A percentile compares a stretch with the other conserved stretches of the same genome.
phyloP scores from a whole-genome alignment of 75 land plant species.

The Gnetum montanum region DNA sequence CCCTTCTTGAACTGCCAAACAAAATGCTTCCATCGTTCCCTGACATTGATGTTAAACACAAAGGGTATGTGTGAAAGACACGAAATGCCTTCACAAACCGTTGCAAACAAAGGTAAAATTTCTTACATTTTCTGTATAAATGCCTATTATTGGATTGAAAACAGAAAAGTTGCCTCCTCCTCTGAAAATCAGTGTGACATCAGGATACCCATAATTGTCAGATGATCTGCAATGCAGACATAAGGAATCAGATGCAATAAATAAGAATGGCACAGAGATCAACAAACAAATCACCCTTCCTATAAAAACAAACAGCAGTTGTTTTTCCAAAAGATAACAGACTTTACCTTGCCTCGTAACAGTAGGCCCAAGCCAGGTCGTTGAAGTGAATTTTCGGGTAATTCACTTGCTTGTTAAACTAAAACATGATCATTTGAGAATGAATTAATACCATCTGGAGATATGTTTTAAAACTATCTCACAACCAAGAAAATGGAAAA shows the following conservation, averaged over 20 bases:
- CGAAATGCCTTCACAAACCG: neutral
- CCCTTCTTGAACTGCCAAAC: slow-evolving; percentile 60
- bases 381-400: slow-evolving; percentile 21
- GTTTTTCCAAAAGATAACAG: neutral
- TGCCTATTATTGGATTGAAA: slow-evolving; percentile 33
- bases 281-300: too few species aligned
- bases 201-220: slow-evolving; percentile 27
- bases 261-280: too few species aligned
- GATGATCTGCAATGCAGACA: slow-evolving; percentile 34
- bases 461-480: too few species aligned
- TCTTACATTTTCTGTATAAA: slow-evolving; percentile 28
- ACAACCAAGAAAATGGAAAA: too few species aligned
- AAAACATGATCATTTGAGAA: too few species aligned
- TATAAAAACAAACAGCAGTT: neutral
- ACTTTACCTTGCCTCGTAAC: slow-evolving; percentile 59
- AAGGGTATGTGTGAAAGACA: neutral
- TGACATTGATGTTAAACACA: slow-evolving; percentile 7
- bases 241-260: too few species aligned
- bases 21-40: slow-evolving; percentile 46
- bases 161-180: slow-evolving; percentile 55
- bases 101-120: neutral
- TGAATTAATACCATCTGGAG: too few species aligned
- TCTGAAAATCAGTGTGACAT: slow-evolving; percentile 27
- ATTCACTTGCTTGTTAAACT: slow-evolving; percentile 59
- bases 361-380: slow-evolving; percentile 43